These are phyloP conservation scores for Lolium rigidum DNA, from an alignment of 176 grass and related monocot species.

Conservation along the genomic window DNA sequence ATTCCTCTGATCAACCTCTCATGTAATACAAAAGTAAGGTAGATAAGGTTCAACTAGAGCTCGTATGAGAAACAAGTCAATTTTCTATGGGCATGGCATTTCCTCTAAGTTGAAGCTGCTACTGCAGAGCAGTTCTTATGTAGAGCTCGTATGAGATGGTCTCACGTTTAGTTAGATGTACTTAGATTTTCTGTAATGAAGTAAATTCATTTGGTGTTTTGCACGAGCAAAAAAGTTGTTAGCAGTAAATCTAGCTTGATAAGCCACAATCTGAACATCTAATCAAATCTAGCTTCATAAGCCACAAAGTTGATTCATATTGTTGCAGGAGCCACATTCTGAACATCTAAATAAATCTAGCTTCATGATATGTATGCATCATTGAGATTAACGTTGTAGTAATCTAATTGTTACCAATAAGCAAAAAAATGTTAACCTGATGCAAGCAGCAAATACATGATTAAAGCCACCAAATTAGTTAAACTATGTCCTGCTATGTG, in stretches of 20 bases:
- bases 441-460: too few species aligned
- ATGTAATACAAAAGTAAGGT: too few species aligned
- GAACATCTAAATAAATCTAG: constrained; percentile 16
- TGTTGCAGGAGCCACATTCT: constrained; percentile 2
- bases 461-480: too few species aligned
- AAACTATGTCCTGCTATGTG: too few species aligned
- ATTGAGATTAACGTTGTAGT: constrained; percentile 17
- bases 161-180: not conserved
- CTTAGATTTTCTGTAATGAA: not conserved
- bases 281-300: too few species aligned
- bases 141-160: not conserved
- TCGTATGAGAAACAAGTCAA: too few species aligned
- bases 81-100: not conserved
- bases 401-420: not conserved
- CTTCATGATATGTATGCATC: not conserved
- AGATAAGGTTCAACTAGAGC: too few species aligned
- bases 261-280: too few species aligned
- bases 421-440: too few species aligned
- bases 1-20: too few species aligned
- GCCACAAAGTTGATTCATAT: not conserved
- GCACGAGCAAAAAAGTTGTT: not conserved
- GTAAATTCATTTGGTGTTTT: not conserved
- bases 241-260: too few species aligned
- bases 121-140: not conserved
- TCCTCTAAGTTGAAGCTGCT: constrained; percentile 17